Conservation (phyloP, 768 basidiomycete species). For the Hypholoma fasciculare region DNA sequence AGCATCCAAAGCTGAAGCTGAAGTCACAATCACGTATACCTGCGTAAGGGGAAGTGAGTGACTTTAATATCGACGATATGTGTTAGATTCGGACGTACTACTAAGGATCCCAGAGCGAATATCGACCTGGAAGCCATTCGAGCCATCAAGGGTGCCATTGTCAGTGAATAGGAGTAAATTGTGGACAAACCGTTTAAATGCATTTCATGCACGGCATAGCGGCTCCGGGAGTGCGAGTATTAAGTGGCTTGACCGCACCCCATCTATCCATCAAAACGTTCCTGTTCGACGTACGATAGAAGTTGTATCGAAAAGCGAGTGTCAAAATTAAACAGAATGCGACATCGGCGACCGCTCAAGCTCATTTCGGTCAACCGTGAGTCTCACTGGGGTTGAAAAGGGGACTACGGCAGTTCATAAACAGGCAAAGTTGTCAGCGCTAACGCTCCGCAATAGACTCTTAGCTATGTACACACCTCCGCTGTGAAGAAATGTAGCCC, state of each 20-base stretch:
- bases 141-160: background rate
- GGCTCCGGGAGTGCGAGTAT: background rate
- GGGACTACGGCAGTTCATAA: too few relatives aligned
- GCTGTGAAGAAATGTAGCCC: too few relatives aligned
- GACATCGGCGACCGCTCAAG: too few relatives aligned
- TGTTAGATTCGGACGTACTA: background rate
- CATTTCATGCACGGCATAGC: background rate
- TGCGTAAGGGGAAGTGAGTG: background rate
- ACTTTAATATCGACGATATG: background rate
- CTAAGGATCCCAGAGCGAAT: background rate
- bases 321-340: too few relatives aligned
- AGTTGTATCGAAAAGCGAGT: too few relatives aligned
- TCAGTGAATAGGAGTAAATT: background rate
- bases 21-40: background rate
- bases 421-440: too few relatives aligned
- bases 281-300: too few relatives aligned
- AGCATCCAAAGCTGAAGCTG: background rate
- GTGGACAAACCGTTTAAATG: background rate
- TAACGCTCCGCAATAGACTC: too few relatives aligned
- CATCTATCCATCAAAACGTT: background rate
- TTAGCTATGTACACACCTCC: too few relatives aligned
- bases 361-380: too few relatives aligned
- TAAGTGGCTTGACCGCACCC: background rate
- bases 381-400: too few relatives aligned
- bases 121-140: background rate